Evolutionary conservation across 192 early-diverging fungal species (phyloP).

Genomic region (Backusella westeae): DNA sequence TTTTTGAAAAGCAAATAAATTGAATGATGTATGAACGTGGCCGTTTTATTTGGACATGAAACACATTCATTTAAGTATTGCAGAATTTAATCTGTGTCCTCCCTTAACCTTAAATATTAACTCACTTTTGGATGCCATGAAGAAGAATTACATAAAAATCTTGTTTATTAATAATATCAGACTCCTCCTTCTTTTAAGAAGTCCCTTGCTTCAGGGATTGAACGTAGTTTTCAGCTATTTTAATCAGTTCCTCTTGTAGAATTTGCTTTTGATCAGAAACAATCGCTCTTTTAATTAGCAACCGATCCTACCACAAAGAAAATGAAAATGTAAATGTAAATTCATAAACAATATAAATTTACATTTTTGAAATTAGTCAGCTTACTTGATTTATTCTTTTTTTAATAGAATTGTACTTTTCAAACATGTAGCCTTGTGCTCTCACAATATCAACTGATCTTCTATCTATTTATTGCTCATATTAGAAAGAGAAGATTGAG

Average conservation of each 20-base stretch:
- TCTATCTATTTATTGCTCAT: background rate
- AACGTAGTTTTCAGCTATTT: background rate
- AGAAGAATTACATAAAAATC: slow-evolving; percentile 32
- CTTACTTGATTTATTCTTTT: slow-evolving; percentile 8
- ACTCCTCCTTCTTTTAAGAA: background rate
- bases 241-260: background rate
- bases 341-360: background rate
- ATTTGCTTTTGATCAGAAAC: background rate
- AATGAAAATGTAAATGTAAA: background rate
- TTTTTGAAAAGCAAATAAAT: background rate
- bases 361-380: background rate
- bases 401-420: slow-evolving; percentile 3
- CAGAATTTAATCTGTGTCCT: background rate
- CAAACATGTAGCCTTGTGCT: slow-evolving; percentile 15
- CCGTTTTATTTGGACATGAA: background rate
- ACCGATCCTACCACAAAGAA: slow-evolving; percentile 31
- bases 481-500: background rate
- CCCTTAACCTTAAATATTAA: background rate
- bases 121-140: slow-evolving; percentile 34
- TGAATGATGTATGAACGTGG: background rate
- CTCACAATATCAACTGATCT: slow-evolving; percentile 27
- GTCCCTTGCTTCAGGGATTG: slow-evolving; percentile 31
- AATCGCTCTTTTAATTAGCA: slow-evolving; percentile 35
- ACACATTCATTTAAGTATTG: background rate
- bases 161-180: slow-evolving; percentile 33